Evolutionary conservation across 2,329 filamentous ascomycete species (phyloP), one percentile per base, ranked within the genome.

Genomic region (Lanzia echinophila): DNA sequence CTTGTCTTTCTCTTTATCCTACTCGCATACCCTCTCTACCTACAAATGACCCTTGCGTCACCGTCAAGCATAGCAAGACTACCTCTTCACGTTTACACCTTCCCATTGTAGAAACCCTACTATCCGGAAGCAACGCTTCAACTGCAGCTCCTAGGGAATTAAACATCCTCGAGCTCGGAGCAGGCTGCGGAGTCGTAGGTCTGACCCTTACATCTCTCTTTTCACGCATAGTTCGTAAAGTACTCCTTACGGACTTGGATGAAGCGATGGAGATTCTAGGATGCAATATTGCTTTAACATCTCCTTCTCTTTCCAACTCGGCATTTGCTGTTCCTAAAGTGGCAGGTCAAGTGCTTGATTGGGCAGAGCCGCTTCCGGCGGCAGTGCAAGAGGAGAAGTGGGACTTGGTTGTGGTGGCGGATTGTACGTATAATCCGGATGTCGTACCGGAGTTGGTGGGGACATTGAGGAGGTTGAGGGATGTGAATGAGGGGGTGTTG

Each of bases 391-490:
- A 62, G 22, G 63, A 63, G 36, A 62, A 62, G 11, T 75, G 81
- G 62, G 79, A 86, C 65, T 63, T 88, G 33, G 74, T 88, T 20
- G 65, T 87, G 3, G 78, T 87, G 1, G 82, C 83, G 2, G 86
- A 89, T 66, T 88, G 86, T 68, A 88, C 84, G 1, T 89, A 89
- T 69, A 88, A 88, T 65, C 73, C 78, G 15, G 83, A 86, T 62
- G 85, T 81, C 56, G 77, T 84, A 49, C 80, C 82, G 2, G 75
- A 80, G 22, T 71, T 88, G 36, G 83, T 88, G 7, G 69, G 70
- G 28, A 83, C 82, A 1, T 69, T 88, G 10, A 61, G 65, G 20
- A 70, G 68, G 5, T 15, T 58, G 39, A 54, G 52, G 15, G 17
- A 47, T 10, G 36, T 24, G 6, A 56, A 53, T 43, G 12, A 39